A percentile compares a stretch with the other conserved stretches of the same genome.
Conservation (phyloP, 495 filamentous ascomycete species). For the Penicillium ochrochloron region DNA sequence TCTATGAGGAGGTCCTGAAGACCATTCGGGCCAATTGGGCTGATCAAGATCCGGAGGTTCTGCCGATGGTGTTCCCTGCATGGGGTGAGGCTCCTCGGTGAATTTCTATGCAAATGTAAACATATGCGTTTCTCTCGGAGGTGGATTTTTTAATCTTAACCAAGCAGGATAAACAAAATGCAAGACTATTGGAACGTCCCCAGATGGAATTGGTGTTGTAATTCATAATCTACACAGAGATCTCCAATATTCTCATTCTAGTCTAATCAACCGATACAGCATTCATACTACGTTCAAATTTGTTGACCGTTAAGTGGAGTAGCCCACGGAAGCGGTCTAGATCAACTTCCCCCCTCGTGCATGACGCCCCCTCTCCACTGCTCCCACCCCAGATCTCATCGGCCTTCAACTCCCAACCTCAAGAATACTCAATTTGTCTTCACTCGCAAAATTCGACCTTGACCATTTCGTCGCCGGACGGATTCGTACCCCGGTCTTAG, state of each 20-base stretch:
- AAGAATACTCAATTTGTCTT: background rate
- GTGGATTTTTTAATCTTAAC: too few relatives aligned
- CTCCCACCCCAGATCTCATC: conserved; percentile 13
- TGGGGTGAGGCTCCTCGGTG: conserved; percentile 58
- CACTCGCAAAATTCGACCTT: background rate
- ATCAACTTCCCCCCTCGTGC: conserved; percentile 28
- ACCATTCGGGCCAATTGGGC: conserved; percentile 60
- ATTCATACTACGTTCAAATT: background rate
- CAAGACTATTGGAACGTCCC: background rate
- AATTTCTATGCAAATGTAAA: background rate
- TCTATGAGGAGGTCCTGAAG: conserved; percentile 60
- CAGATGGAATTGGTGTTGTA: too few relatives aligned
- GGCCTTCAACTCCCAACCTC: background rate
- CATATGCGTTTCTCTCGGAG: background rate
- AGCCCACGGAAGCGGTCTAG: conserved; percentile 30
- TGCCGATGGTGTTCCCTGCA: conserved; percentile 57
- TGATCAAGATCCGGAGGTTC: conserved; percentile 57
- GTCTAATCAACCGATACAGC: background rate
- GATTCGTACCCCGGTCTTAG: background rate
- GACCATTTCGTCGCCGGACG: background rate
- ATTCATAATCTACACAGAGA: background rate
- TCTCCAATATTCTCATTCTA: background rate
- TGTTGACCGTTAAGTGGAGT: conserved; percentile 30
- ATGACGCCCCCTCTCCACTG: conserved; percentile 21
- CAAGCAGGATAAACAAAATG: background rate